These are phyloP conservation scores for Tetramitus jugosus DNA, from an alignment of 208 protist genomes.

Conservation along the genomic window DNA sequence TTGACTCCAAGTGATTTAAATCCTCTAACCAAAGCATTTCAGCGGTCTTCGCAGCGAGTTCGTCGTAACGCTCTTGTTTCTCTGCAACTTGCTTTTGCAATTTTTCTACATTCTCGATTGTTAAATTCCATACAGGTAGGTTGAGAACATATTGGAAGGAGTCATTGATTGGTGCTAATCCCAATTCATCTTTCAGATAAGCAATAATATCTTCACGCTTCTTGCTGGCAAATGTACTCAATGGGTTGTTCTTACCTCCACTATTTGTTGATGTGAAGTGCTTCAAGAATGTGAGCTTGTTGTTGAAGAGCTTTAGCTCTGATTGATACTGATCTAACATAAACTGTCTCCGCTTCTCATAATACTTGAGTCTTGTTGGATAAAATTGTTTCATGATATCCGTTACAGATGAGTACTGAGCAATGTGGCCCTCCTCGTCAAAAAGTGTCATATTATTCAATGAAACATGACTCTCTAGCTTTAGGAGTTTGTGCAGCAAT, in stretches of 20 bases:
- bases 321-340: constrained; percentile 59
- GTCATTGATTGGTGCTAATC: constrained; percentile 52
- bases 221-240: constrained; percentile 62
- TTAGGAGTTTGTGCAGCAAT: background rate
- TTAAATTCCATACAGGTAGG: constrained; percentile 75
- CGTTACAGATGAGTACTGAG: background rate
- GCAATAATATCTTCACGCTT: constrained; percentile 47
- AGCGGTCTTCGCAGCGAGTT: background rate
- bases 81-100: constrained; percentile 52
- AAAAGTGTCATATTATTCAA: constrained; percentile 14
- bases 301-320: constrained; percentile 55
- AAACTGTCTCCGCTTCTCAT: constrained; percentile 47
- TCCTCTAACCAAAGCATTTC: constrained; percentile 8
- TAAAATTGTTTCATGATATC: constrained; percentile 32
- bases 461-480: constrained; percentile 8
- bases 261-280: no score
- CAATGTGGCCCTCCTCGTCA: background rate
- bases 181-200: constrained; percentile 56
- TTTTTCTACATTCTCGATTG: constrained; percentile 62
- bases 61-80: constrained; percentile 53
- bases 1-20: constrained; percentile 13
- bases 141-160: constrained; percentile 67
- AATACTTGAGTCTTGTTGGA: constrained; percentile 10
- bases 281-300: constrained; percentile 54
- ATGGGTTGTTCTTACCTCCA: constrained; percentile 66